Conservation (phyloP, 148 eudicot genomes). For the Drosera capensis region DNA sequence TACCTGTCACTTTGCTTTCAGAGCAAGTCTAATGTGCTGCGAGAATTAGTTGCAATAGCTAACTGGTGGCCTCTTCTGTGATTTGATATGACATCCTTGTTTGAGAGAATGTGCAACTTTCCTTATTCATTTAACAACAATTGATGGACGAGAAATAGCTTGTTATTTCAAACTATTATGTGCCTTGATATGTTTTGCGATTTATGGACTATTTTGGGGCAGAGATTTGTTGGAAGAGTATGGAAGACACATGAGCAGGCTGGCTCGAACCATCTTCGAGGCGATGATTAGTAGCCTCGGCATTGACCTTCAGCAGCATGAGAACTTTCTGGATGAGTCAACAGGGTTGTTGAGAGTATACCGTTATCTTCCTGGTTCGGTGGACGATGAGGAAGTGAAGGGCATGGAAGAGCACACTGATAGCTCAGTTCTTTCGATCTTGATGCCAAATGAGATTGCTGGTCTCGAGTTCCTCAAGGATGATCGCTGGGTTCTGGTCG, state of each 20-base stretch:
- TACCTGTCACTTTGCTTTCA: too few relatives aligned
- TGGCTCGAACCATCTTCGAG: constrained; percentile 27
- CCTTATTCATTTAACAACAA: too few relatives aligned
- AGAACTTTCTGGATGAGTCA: constrained; percentile 17
- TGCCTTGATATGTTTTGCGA: too few relatives aligned
- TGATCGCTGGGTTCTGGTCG: constrained; percentile 34
- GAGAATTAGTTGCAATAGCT: too few relatives aligned
- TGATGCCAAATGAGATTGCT: constrained; percentile 47
- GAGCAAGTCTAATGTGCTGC: too few relatives aligned
- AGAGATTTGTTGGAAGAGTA: constrained; percentile 47
- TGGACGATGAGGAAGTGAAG: constrained; percentile 9
- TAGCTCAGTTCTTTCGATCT: constrained; percentile 50
- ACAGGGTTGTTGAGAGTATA: constrained; percentile 39
- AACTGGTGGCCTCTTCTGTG: too few relatives aligned
- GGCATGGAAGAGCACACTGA: constrained; percentile 65
- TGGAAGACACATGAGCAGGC: constrained; percentile 26
- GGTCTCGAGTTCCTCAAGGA: constrained; percentile 53
- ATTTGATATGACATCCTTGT: too few relatives aligned
- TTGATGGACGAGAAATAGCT: too few relatives aligned
- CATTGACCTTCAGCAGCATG: not conserved
- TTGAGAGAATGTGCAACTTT: too few relatives aligned
- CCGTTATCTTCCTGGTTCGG: constrained; percentile 26
- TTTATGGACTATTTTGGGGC: too few relatives aligned
- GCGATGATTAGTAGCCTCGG: constrained; percentile 23
- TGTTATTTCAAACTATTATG: too few relatives aligned